Evolutionary conservation across 1,284 basidiomycete species (phyloP), one percentile per base, ranked within the genome.

Genomic region (Coniferiporia sulphurascens): DNA sequence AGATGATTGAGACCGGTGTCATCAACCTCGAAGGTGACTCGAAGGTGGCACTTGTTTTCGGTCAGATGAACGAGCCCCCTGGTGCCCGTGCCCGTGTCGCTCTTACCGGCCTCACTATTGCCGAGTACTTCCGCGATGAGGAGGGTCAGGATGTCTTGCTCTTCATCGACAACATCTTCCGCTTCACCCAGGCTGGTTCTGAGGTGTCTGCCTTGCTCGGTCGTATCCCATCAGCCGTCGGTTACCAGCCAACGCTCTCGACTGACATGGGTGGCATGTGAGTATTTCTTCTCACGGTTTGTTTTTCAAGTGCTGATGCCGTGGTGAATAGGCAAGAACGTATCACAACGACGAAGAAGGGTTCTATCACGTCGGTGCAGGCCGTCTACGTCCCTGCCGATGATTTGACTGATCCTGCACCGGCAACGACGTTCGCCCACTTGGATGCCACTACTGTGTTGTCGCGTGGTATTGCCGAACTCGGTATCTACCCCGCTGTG

Each of bases 121-220:
- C 96, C 69, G 96, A 99, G 81, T 99, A 98, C 83, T 99, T 99
- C 96, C 95, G 96, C 90, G 96, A 99, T 73, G 95, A 98, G 80
- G 95, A 99, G 81, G 96, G 96, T 68, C 96, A 99, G 80, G 96
- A 98, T 78, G 96, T 99, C 82, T 86, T 98, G 74, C 89, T 99
- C 73, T 98, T 98, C 86, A 98, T 98, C 74, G 96, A 99, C 91
- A 99, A 98, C 87, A 99, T 98, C 82, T 97, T 97, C 93, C 93
- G 95, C 75, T 97, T 98, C 90, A 96, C 94, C 69, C 94, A 98
- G 79, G 96, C 96, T 73, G 96, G 96, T 91, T 99, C 96, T 67
- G 96, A 98, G 78, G 97, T 98, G 82, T 99, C 96, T 80, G 96
- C 96, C 66, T 78, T 99, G 73, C 91, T 98, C 71, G 96, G 96